A percentile compares a stretch with the other conserved stretches of the same genome.
phyloP scores from a whole-genome alignment of 306 rosid species.

The Chamaecrista fasciculata region DNA sequence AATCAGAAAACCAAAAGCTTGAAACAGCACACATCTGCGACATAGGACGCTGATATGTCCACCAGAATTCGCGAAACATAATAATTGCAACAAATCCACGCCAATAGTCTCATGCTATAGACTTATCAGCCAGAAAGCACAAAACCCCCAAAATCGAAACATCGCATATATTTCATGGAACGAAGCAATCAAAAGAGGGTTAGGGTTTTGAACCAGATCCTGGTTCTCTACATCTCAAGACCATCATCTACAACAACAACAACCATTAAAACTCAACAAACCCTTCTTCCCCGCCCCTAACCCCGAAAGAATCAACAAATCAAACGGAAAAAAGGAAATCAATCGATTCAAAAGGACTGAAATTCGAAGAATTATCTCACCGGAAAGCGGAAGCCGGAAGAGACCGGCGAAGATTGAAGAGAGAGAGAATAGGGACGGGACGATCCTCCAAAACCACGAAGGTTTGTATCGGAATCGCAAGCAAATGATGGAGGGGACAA shows the following conservation, averaged over 20 bases:
- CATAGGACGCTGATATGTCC: neutral
- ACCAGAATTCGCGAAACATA: neutral
- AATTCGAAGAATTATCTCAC: conserved; percentile 14
- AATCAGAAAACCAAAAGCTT: neutral
- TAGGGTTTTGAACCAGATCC: conserved; percentile 27
- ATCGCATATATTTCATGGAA: neutral
- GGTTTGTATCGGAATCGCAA: too few relatives aligned
- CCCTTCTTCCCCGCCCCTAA: too few relatives aligned
- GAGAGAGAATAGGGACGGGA: neutral
- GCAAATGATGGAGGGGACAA: neutral
- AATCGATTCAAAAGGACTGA: neutral
- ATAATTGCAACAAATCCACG: neutral
- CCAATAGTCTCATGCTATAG: neutral
- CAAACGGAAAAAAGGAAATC: neutral
- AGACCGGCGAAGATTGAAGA: neutral
- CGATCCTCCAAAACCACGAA: neutral
- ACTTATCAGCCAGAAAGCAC: neutral
- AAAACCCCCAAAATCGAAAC: neutral
- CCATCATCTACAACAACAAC: neutral
- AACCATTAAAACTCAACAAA: conserved; percentile 13
- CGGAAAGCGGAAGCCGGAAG: conserved; percentile 21
- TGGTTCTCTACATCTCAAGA: neutral
- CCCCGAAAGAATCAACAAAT: neutral
- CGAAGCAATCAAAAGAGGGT: neutral
- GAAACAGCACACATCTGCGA: neutral